These are phyloP conservation scores for Phytomonas sp. DNA, from an alignment of 208 protist species.

Conservation along the genomic window DNA sequence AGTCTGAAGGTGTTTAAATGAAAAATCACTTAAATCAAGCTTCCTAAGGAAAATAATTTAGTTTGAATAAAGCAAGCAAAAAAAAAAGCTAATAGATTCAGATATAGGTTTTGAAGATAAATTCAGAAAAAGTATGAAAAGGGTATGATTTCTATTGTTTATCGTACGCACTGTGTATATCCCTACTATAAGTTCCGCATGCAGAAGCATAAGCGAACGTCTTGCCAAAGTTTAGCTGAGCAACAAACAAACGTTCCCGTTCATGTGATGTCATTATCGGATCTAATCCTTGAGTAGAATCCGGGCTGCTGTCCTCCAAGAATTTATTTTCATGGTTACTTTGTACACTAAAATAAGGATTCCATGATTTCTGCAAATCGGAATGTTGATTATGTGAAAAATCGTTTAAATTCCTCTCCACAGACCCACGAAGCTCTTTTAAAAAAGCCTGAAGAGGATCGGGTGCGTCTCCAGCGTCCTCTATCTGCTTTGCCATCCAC, in stretches of 20 bases:
- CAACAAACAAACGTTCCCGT: constrained; percentile 62
- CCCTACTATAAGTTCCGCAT: neutral
- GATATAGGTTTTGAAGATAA: neutral
- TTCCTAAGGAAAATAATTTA: neutral
- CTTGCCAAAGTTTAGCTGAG: constrained; percentile 21
- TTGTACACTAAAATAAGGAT: neutral
- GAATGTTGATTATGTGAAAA: neutral
- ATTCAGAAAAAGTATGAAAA: neutral
- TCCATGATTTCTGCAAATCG: neutral
- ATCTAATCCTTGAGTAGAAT: neutral
- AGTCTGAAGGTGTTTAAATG: neutral
- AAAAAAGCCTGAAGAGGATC: constrained; percentile 18
- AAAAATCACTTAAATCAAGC: neutral
- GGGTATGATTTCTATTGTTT: neutral
- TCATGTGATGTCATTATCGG: constrained; percentile 43
- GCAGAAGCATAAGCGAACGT: neutral
- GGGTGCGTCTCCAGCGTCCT: constrained; percentile 1
- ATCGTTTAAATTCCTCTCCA: neutral
- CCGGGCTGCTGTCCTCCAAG: neutral
- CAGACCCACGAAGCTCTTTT: constrained; percentile 9
- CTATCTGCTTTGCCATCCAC: constrained; percentile 26
- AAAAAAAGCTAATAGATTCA: neutral
- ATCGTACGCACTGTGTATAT: neutral
- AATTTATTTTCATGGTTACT: neutral
- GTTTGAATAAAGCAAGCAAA: neutral